A percentile compares a stretch with the other conserved stretches of the same genome.
phyloP scores from a whole-genome alignment of 2,329 filamentous ascomycete species.

The Ophiostoma sp. region DNA sequence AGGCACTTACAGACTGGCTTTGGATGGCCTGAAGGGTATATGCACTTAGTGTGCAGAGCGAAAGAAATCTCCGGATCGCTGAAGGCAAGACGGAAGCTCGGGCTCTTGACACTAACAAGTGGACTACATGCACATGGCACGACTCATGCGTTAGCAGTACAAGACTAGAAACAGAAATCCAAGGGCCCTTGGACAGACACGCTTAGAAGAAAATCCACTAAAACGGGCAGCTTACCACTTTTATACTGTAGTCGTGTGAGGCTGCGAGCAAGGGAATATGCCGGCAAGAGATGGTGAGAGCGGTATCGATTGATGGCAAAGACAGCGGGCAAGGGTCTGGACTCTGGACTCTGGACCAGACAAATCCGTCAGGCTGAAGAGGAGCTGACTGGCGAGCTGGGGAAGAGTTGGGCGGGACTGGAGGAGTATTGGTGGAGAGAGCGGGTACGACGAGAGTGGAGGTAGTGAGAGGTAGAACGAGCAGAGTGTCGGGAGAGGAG shows the following conservation, averaged over 20 bases:
- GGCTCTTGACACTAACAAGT: not conserved
- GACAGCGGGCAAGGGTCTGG: not conserved
- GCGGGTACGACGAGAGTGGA: constrained; percentile 12
- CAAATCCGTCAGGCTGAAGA: constrained; percentile 3
- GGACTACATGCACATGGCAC: constrained; percentile 2
- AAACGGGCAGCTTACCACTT: not conserved
- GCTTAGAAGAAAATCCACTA: not conserved
- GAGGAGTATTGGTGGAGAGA: not conserved
- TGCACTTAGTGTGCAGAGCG: not conserved
- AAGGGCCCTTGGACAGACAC: not conserved
- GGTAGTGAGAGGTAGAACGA: not conserved
- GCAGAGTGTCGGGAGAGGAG: not conserved
- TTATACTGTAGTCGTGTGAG: not conserved
- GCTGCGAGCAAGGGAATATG: not conserved
- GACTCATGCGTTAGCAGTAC: constrained; percentile 7
- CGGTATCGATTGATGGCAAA: not conserved
- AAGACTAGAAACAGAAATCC: not conserved
- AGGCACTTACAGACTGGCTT: constrained; percentile 3
- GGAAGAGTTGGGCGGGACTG: not conserved
- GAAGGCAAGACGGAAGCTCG: not conserved
- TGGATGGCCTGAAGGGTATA: not conserved
- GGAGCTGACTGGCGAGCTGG: not conserved
- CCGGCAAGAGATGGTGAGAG: not conserved
- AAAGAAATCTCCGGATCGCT: not conserved
- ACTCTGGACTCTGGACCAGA: not conserved